phyloP scores from a whole-genome alignment of 129 eudicot species.

The Artemisia argyi region DNA sequence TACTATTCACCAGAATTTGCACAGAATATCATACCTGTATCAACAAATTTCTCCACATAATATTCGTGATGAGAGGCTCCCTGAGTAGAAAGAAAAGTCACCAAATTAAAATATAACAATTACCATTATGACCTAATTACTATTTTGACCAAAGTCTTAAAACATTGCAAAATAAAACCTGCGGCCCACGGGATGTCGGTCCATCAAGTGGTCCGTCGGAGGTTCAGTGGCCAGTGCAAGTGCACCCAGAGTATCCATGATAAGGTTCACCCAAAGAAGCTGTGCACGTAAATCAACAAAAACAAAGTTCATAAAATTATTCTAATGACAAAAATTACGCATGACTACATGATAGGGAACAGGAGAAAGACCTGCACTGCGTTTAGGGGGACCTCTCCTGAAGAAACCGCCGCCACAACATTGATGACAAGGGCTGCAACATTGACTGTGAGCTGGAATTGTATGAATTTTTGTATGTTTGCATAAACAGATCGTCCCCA shows the following conservation, averaged over 20 bases:
- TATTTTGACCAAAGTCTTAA: neutral
- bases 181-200: slow-evolving; percentile 86
- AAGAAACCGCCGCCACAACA: slow-evolving; percentile 83
- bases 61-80: slow-evolving; percentile 91
- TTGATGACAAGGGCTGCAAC: slow-evolving; percentile 81
- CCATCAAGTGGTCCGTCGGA: slow-evolving; percentile 93
- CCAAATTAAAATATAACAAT: neutral
- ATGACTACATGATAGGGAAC: neutral
- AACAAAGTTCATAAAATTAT: neutral
- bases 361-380: slow-evolving; percentile 74
- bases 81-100: slow-evolving; percentile 30
- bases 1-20: neutral
- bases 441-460: slow-evolving; percentile 90
- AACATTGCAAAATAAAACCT: slow-evolving; percentile 47
- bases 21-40: slow-evolving; percentile 52
- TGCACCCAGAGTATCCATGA: slow-evolving; percentile 98
- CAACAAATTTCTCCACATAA: slow-evolving; percentile 93
- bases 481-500: slow-evolving; percentile 96
- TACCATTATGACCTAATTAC: neutral
- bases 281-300: slow-evolving; percentile 27
- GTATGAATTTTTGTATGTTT: slow-evolving; percentile 87
- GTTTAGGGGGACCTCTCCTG: slow-evolving; percentile 90
- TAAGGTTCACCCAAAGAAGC: slow-evolving; percentile 98
- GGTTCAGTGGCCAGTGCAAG: slow-evolving; percentile 98
- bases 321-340: neutral